phyloP scores from a whole-genome alignment of 2,329 filamentous ascomycete species.

The Ophiosphaerella korrae region DNA sequence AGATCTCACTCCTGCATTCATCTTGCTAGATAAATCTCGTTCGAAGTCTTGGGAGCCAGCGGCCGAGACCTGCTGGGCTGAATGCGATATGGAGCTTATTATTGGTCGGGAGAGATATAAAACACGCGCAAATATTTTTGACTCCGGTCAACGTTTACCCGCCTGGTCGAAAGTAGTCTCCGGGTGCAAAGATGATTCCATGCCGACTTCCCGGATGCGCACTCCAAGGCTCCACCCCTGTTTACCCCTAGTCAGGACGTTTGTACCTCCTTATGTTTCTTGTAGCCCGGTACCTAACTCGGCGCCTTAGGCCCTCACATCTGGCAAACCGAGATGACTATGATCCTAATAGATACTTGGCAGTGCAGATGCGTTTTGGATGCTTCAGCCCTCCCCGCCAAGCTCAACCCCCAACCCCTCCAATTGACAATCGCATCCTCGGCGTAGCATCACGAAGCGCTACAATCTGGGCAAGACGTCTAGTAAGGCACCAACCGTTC shows the following conservation, averaged over 20 bases:
- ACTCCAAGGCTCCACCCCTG: slow-evolving; percentile 18
- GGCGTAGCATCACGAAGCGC: slow-evolving; percentile 8
- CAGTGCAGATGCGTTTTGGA: slow-evolving; percentile 23
- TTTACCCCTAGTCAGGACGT: slow-evolving; percentile 12
- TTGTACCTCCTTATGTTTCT: slow-evolving; percentile 29
- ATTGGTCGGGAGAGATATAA: slow-evolving; percentile 8
- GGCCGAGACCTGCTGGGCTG: neutral
- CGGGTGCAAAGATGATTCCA: slow-evolving; percentile 16
- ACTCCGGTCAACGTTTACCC: slow-evolving; percentile 26
- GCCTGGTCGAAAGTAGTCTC: slow-evolving; percentile 17
- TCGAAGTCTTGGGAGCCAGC: slow-evolving; percentile 6
- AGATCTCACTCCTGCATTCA: slow-evolving; percentile 13
- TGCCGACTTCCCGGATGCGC: slow-evolving; percentile 24
- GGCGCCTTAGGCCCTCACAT: slow-evolving; percentile 23
- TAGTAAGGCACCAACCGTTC: no score
- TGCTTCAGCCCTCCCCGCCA: slow-evolving; percentile 16
- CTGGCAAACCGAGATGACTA: slow-evolving; percentile 23
- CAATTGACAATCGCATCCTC: slow-evolving; percentile 1
- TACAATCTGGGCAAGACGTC: neutral
- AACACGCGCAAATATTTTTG: slow-evolving; percentile 7
- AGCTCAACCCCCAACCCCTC: slow-evolving; percentile 6
- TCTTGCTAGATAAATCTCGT: slow-evolving; percentile 19
- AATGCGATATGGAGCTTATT: neutral
- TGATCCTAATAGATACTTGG: slow-evolving; percentile 29
- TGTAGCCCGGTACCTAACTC: slow-evolving; percentile 5